Evolutionary conservation across 2,329 filamentous ascomycete species (phyloP).

Genomic region (Fusarium temperatum): DNA sequence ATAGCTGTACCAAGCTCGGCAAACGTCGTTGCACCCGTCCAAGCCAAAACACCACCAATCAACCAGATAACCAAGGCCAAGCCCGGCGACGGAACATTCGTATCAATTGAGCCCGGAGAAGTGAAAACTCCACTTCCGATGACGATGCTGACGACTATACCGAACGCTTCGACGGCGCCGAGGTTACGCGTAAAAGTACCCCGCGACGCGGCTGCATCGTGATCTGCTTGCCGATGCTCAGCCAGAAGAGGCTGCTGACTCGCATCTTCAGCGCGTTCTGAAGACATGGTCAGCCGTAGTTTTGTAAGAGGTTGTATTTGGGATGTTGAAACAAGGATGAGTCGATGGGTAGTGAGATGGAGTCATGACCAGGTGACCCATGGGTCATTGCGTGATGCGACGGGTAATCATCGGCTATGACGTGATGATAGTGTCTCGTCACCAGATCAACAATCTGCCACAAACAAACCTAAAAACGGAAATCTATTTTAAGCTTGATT

Average conservation of each 20-base stretch:
- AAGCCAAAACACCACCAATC: conserved; percentile 68
- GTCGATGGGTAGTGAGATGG: neutral
- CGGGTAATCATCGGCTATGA: conserved; percentile 38
- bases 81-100: conserved; percentile 70
- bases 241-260: conserved; percentile 29
- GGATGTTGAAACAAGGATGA: neutral
- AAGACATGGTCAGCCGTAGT: conserved; percentile 2
- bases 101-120: conserved; percentile 69
- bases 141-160: conserved; percentile 69
- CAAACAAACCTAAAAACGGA: neutral
- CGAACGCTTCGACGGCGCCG: conserved; percentile 61
- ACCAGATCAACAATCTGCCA: neutral
- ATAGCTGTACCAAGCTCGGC: conserved; percentile 71
- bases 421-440: neutral
- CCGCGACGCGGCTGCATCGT: conserved; percentile 4
- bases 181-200: conserved; percentile 55
- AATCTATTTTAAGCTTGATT: neutral
- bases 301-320: neutral
- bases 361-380: conserved; percentile 1
- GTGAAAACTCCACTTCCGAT: conserved; percentile 73
- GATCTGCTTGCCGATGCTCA: conserved; percentile 1
- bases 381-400: neutral
- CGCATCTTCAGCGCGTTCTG: conserved; percentile 6
- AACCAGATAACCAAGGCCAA: conserved; percentile 68
- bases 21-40: conserved; percentile 70